Evolutionary conservation across 306 rosid genomes (phyloP).

Genomic region (Cajanus cajan): DNA sequence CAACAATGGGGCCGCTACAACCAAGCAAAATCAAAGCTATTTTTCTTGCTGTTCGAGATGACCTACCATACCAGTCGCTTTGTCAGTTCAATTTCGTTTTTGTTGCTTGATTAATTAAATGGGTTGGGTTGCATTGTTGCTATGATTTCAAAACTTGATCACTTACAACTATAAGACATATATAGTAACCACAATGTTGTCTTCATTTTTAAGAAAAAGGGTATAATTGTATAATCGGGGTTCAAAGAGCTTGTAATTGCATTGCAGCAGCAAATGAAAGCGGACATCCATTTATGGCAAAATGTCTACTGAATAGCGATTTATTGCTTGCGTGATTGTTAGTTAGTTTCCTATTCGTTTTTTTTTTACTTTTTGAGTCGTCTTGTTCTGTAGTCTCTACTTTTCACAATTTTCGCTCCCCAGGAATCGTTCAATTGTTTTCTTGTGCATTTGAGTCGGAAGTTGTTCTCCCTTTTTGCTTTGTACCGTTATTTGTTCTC

Average conservation of each 20-base stretch:
- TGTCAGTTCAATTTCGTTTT: slow-evolving; percentile 35
- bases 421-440: not conserved
- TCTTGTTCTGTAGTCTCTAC: not conserved
- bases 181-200: slow-evolving; percentile 38
- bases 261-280: slow-evolving; percentile 36
- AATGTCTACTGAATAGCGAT: not conserved
- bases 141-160: slow-evolving; percentile 31
- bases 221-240: slow-evolving; percentile 37
- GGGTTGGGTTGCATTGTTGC: slow-evolving; percentile 21
- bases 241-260: slow-evolving; percentile 35
- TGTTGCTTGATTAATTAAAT: slow-evolving; percentile 29
- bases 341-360: too few species aligned
- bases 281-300: slow-evolving; percentile 28
- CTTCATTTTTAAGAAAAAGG: slow-evolving; percentile 35
- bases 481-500: not conserved
- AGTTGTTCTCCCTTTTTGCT: not conserved
- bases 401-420: not conserved
- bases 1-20: slow-evolving; percentile 48
- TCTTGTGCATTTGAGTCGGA: not conserved
- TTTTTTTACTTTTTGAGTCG: not conserved
- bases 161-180: slow-evolving; percentile 41
- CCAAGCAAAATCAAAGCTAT: slow-evolving; percentile 54
- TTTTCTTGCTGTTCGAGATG: slow-evolving; percentile 87
- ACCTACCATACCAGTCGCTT: slow-evolving; percentile 14
- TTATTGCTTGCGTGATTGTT: not conserved